phyloP scores from a whole-genome alignment of 2,329 filamentous ascomycete genomes.

The Pseudogymnoascus sp. region DNA sequence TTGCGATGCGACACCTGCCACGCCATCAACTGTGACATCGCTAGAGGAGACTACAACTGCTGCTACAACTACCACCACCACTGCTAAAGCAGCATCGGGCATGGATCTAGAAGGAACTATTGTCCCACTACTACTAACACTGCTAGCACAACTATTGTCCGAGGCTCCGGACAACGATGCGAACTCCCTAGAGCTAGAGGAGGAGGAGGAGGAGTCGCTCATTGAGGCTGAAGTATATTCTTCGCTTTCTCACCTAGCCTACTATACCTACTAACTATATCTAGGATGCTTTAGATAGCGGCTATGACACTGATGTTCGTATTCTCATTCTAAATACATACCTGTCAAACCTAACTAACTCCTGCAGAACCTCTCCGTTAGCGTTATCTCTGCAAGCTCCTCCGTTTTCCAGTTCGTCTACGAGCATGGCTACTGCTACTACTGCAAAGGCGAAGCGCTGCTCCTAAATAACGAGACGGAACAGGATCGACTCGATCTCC shows the following conservation, averaged over 20 bases:
- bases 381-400: slow-evolving; percentile 30
- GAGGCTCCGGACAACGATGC: neutral
- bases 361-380: neutral
- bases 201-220: neutral
- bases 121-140: neutral
- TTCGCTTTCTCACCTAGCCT: neutral
- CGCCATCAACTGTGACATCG: neutral
- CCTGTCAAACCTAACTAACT: neutral
- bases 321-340: neutral
- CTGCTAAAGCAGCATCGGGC: neutral
- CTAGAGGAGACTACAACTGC: neutral
- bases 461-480: slow-evolving; percentile 28
- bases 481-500: slow-evolving; percentile 23
- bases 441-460: slow-evolving; percentile 34
- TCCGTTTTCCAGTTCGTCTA: slow-evolving; percentile 37
- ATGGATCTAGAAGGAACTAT: neutral
- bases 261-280: neutral
- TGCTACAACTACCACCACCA: neutral
- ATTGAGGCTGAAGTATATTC: slow-evolving; percentile 12
- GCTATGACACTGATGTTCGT: slow-evolving; percentile 11
- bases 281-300: slow-evolving; percentile 11
- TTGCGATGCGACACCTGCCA: neutral
- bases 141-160: neutral
- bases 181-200: neutral
- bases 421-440: slow-evolving; percentile 42